Base-by-base conservation (phyloP, 1,139 yeast genomes). In the Saccharomyces uvarum region DNA sequence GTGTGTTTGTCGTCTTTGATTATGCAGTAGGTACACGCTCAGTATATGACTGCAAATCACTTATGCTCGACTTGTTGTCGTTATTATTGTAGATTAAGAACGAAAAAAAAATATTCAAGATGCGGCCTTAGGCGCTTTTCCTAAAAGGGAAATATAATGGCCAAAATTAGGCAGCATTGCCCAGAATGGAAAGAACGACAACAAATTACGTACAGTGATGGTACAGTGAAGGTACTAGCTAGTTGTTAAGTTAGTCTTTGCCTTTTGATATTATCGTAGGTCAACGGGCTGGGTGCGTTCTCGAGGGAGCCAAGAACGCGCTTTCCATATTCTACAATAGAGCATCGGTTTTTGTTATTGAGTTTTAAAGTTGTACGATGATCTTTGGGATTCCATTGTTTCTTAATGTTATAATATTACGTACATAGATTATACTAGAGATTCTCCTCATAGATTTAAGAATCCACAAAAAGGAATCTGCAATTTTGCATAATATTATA, bases 61-160 rank as follows among this genome's bases (percentile, higher is more conserved):
- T 9, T 8, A 38, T 8, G 11, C 9, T 14, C 9, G 24, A 38
- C 16, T 16, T 38, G 11, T 38, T 38, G 31, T 38, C n/a, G 24
- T 38, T 38, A 38, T 38, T 38, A 38, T 38, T 38, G 44, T 38
- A 38, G 44, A 38, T 38, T 38, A 38, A 38, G 44, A 38, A 38
- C 21, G 42, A 38, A 19, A 16, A 38, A 38, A 16, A 16, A 38
- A 19, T 9, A 38, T 16, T 16, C 44, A 16, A 38, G 44, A 38
- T 14, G 24, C 24, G 44, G 13, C 24, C 19, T 16, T 38, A 38
- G 44, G 44, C 44, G 44, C 44, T 38, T 38, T 38, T 38, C 44
- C 44, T 19, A 38, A 38, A 38, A 38, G 13, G 44, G 44, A 38
- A 38, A 19, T 38, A 8, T 38, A 16, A 38, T 19, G 4, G 44